Percentiles rank a stretch among this genome's conserved stretches.
Evolutionary conservation across 2,329 filamentous ascomycete species (phyloP).

Genomic region (Sclerotinia borealis): DNA sequence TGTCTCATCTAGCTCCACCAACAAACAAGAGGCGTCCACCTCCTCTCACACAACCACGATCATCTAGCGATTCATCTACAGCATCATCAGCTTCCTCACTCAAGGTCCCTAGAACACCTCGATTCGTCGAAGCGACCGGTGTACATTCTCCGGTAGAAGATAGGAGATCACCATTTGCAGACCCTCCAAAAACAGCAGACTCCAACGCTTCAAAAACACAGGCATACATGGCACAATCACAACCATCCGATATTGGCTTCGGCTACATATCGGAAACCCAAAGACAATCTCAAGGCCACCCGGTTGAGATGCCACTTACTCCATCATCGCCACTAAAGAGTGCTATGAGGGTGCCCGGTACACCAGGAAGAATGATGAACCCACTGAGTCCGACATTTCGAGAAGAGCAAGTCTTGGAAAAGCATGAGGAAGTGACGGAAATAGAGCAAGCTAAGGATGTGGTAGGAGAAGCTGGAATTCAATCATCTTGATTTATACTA

Average conservation of each 20-base stretch:
- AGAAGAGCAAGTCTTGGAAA: constrained; percentile 82
- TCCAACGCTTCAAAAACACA: constrained; percentile 25
- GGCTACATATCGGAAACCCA: constrained; percentile 69
- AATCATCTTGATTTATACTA: constrained; percentile 33
- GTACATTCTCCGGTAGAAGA: constrained; percentile 69
- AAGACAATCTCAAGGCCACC: constrained; percentile 38
- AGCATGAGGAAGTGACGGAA: constrained; percentile 73
- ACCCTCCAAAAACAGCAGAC: constrained; percentile 44
- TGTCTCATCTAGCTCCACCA: constrained; percentile 13
- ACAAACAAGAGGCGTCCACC: constrained; percentile 28
- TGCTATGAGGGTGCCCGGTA: constrained; percentile 81
- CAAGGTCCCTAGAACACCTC: constrained; percentile 66
- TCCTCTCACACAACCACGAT: constrained; percentile 30
- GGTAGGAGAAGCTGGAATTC: constrained; percentile 35
- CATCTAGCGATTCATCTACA: constrained; percentile 37
- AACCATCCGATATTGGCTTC: constrained; percentile 85
- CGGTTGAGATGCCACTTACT: constrained; percentile 55
- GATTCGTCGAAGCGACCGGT: constrained; percentile 75
- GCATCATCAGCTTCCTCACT: constrained; percentile 38
- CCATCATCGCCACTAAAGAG: constrained; percentile 82
- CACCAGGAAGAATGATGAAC: constrained; percentile 68
- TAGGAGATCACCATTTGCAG: constrained; percentile 50
- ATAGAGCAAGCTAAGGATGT: constrained; percentile 82
- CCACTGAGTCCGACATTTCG: constrained; percentile 86
- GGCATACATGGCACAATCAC: constrained; percentile 54